Base-by-base conservation (phyloP, 805 yeast species). In the Lipomyces starkeyi region DNA sequence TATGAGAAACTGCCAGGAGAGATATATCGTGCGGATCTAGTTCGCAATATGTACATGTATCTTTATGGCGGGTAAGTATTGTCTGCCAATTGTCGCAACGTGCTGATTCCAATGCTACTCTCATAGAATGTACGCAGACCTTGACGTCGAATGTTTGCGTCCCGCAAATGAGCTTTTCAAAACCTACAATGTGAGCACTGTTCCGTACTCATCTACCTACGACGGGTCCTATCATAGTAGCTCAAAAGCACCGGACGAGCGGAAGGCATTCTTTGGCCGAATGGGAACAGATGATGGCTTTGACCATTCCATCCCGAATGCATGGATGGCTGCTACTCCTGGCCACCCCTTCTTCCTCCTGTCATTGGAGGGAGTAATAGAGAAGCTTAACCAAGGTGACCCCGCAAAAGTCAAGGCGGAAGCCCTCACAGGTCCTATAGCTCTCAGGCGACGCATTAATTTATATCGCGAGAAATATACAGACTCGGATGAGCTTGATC, bases 271-370 rank as follows among this genome's bases (percentile, higher is more conserved):
- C 34, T 29, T 53, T 14, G 56, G 56, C 56, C 34, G 34, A 25
- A 53, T 53, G 56, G 56, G 56, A 2, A 53, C 29, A n/a, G 56
- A 53, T 1, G 34, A 25, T 2, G 2, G 4, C 9, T 53, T 53
- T 8, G 34, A 14, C 8, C 56, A 53, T 20, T 53, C 56, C 7
- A 53, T 53, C 32, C 56, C 56, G 34, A 53, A 53, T 9, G 56
- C 56, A 14, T 53, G 56, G 56, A 53, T 53, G 56, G 56, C 56
- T n/a, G 3, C 56, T 22, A 25, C 56, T 9, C 56, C 56, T 7
- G 27, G 56, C 11, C 56, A 53, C 56, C 56, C 56, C 3, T 53
- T 53, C 56, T 53, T 25, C 13, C 56, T 53, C 8, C 56, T 53
- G 25, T 6, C 49, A 7, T n/a, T 43, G 9, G 49, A 43, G 25